Conservation (phyloP, 129 eudicot species). For the Pittosporum tobira region DNA sequence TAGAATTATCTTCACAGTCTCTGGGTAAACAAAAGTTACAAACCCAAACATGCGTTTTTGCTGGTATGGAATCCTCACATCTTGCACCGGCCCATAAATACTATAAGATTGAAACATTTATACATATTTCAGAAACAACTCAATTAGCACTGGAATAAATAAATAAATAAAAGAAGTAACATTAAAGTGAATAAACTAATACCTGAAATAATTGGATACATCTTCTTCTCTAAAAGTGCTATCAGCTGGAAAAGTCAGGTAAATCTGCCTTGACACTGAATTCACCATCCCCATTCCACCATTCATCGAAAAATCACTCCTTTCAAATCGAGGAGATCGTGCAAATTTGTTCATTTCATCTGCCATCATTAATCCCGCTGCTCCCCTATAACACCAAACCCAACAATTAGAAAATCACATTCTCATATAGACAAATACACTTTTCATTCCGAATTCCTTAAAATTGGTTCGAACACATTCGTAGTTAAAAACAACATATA, state of each 20-base stretch:
- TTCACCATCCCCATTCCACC: slow-evolving; percentile 11
- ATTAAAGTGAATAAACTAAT: slow-evolving; percentile 3
- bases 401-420: neutral
- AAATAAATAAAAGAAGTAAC: neutral
- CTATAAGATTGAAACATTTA: slow-evolving; percentile 23
- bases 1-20: slow-evolving; percentile 81
- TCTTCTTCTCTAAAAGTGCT: slow-evolving; percentile 51
- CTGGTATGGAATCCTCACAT: slow-evolving; percentile 96
- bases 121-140: neutral
- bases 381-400: neutral
- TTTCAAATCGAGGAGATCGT: slow-evolving; percentile 20
- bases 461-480: neutral
- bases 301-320: slow-evolving; percentile 23
- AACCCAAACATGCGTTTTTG: slow-evolving; percentile 98
- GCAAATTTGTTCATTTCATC: slow-evolving; percentile 21
- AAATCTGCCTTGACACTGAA: slow-evolving; percentile 47
- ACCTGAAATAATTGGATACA: slow-evolving; percentile 43
- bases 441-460: no score
- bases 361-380: slow-evolving; percentile 10
- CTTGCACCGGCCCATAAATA: slow-evolving; percentile 89
- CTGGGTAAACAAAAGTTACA: slow-evolving; percentile 82
- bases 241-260: slow-evolving; percentile 53
- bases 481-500: no score
- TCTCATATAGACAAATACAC: neutral
- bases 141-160: neutral